Evolutionary conservation across 306 rosid species (phyloP).

Genomic region (Castanea mollissima): DNA sequence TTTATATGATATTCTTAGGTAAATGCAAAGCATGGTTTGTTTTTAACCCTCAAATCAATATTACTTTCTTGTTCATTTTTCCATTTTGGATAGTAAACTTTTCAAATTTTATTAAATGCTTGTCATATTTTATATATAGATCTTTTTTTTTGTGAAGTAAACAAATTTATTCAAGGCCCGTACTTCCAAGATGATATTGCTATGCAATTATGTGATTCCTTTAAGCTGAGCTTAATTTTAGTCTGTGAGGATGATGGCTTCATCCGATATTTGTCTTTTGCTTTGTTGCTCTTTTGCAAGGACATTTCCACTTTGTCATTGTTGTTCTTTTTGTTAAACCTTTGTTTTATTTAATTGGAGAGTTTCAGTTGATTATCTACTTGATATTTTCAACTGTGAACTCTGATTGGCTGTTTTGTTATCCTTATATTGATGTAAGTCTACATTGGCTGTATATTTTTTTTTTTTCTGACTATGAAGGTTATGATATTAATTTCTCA

Average conservation of each 20-base stretch:
- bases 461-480: conserved; percentile 29
- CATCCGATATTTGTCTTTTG: conserved; percentile 13
- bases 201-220: conserved; percentile 6
- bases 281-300: conserved; percentile 16
- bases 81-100: neutral
- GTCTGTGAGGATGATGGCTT: conserved; percentile 16
- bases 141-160: neutral
- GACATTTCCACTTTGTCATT: neutral
- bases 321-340: conserved; percentile 13
- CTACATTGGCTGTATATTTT: neutral
- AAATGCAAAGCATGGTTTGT: neutral
- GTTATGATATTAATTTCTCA: conserved; percentile 43
- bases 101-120: neutral
- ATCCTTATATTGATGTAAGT: conserved; percentile 7
- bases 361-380: conserved; percentile 11
- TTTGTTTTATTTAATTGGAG: conserved; percentile 17
- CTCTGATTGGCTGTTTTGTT: neutral
- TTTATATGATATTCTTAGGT: neutral
- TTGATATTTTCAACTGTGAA: neutral
- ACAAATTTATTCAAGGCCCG: conserved; percentile 6
- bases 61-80: neutral
- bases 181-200: conserved; percentile 4
- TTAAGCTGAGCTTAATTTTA: conserved; percentile 8
- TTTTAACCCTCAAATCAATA: conserved; percentile 3
- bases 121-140: neutral